Base-by-base conservation (phyloP, 83 land plant genomes). In the Larix sibirica region DNA sequence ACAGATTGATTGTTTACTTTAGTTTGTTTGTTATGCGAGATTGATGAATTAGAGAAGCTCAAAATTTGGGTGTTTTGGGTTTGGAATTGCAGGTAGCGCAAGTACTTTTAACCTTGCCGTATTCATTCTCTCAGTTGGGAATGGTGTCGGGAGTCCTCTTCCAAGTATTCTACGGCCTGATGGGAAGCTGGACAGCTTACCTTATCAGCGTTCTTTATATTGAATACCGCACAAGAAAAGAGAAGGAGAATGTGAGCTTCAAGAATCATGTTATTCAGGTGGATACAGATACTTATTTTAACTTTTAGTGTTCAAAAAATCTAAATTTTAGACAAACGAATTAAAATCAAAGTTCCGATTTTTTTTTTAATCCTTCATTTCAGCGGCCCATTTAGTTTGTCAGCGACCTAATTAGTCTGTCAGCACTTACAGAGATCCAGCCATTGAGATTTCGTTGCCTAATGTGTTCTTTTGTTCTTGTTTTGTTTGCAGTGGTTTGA, bases 231-330 rank as follows among this genome's bases (percentile, higher is more conserved):
- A 86, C 87, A 64, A 47, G 94, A 8, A 95, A 94, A 83, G 98
- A 95, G 90, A 94, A 89, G 77, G 98, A 95, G 81, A 88, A 90
- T 66, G 94, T 92, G n/a, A 90, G 86, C 89, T 95, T 95, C 90
- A 90, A 87, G 60, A 94, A 90, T 79, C 98, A 95, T 79, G 93
- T 92, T 70, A 95, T 95, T 44, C 98, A 94, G 97, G 97, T 91
- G 5, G n/a, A 4, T 13, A 24, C 16, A 24, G 21, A 3, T 65
- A 65, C 10, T 12, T 21, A 65, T 9, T 0, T 21, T 10, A n/a
- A 10, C 16, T 13, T 54, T 54, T 12, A 12, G 13, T 54, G 58
- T 54, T 12, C 2, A 54, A 54, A 12, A 12, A 54, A 54, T 0
- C 13, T 54, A 12, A 28, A 28, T 28, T 28, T 28, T 28, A 28